Evolutionary conservation across 106 monocot species (phyloP).

Genomic region (Dioscorea dumetorum): DNA sequence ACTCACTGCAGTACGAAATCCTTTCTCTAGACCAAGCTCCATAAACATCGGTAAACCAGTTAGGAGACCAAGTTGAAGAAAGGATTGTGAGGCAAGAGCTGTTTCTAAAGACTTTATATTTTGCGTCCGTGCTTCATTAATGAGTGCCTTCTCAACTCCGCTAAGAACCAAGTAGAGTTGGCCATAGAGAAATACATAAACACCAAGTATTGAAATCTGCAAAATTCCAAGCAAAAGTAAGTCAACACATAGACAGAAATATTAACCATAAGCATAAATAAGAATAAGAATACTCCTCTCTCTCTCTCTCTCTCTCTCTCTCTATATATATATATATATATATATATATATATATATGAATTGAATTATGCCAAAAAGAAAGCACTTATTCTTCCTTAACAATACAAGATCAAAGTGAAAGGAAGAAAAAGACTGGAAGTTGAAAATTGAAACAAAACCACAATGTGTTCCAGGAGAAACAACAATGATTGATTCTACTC

Average conservation of each 20-base stretch:
- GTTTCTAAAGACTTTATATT: conserved; percentile 68
- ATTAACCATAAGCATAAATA: no score
- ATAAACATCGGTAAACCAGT: conserved; percentile 83
- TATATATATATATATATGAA: no score
- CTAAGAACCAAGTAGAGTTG: conserved; percentile 69
- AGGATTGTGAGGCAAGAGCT: conserved; percentile 74
- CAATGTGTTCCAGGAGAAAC: no score
- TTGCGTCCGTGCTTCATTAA: conserved; percentile 30
- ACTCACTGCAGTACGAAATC: conserved; percentile 48
- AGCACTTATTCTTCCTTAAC: no score
- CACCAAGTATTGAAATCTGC: conserved; percentile 63
- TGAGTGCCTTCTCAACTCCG: conserved; percentile 50
- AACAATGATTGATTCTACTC: no score
- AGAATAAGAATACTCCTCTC: no score
- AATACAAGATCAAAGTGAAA: no score
- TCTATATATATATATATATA: no score
- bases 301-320: no score
- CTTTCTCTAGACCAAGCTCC: conserved; percentile 74
- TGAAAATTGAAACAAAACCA: no score
- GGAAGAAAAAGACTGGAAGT: no score
- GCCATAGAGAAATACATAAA: conserved; percentile 72
- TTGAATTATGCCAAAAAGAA: no score
- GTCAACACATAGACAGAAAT: background rate
- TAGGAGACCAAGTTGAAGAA: conserved; percentile 69
- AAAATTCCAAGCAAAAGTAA: conserved; percentile 4